Evolutionary conservation across 2,329 filamentous ascomycete genomes (phyloP).

Genomic region (Macrophomina phaseolina): DNA sequence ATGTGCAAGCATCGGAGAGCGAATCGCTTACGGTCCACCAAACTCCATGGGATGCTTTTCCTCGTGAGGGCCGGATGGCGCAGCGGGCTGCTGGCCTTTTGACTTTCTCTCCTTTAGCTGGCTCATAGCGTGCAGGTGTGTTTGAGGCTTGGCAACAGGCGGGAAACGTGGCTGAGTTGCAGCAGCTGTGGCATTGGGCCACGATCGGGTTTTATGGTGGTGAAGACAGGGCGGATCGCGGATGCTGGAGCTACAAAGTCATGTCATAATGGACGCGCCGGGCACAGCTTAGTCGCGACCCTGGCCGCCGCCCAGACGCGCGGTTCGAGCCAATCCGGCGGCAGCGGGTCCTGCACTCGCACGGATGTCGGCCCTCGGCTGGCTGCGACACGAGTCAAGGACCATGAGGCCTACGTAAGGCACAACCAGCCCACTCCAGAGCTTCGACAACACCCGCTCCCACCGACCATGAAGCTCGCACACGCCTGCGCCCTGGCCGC

Average conservation of each 20-base stretch:
- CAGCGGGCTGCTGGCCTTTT: background rate
- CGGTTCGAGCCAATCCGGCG: background rate
- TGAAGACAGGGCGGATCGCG: background rate
- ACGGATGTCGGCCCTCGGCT: background rate
- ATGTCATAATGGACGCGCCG: constrained; percentile 21
- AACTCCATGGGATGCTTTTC: constrained; percentile 27
- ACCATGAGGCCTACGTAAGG: constrained; percentile 25
- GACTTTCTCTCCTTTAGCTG: constrained; percentile 21
- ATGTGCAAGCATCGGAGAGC: background rate
- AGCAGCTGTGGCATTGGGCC: constrained; percentile 4
- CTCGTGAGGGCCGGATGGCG: constrained; percentile 5
- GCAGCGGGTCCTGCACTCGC: constrained; percentile 1
- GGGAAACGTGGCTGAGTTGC: background rate
- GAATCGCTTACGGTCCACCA: constrained; percentile 26
- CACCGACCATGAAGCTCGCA: constrained; percentile 35
- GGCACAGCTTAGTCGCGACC: constrained; percentile 5
- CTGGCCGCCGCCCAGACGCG: background rate
- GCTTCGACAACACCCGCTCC: constrained; percentile 1
- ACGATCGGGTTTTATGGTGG: background rate
- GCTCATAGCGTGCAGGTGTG: constrained; percentile 1
- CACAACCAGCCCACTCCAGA: background rate
- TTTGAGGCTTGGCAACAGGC: no score
- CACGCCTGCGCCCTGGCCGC: constrained; percentile 36
- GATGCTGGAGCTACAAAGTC: background rate
- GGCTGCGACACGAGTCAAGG: constrained; percentile 16